A percentile compares a stretch with the other conserved stretches of the same genome.
phyloP scores from a whole-genome alignment of 2,329 filamentous ascomycete species.

The Fusarium lyarnte region DNA sequence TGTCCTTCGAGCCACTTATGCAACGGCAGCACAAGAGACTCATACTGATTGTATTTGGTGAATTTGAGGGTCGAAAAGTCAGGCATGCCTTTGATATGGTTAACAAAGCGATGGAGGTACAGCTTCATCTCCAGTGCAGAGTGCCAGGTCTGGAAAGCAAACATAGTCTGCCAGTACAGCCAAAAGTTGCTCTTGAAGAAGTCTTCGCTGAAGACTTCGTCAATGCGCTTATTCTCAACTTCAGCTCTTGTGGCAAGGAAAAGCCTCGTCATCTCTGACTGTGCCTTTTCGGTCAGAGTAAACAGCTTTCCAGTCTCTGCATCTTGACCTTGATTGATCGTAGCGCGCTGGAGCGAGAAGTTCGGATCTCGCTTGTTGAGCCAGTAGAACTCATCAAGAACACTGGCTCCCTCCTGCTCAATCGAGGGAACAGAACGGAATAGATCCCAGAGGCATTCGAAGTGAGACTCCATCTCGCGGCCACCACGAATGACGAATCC shows the following conservation, averaged over 20 bases:
- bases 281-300: not conserved
- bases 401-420: not conserved
- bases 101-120: conserved; percentile 1
- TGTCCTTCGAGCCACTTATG: not conserved
- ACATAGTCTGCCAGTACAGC: conserved; percentile 8
- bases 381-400: conserved; percentile 3
- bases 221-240: not conserved
- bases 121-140: not conserved
- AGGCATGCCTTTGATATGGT: conserved; percentile 2
- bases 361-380: conserved; percentile 2
- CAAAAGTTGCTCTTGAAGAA: conserved; percentile 6
- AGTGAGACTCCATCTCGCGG: conserved; percentile 4
- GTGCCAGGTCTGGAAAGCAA: conserved; percentile 3
- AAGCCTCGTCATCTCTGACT: not conserved
- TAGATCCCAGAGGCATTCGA: conserved; percentile 1
- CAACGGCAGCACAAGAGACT: not conserved
- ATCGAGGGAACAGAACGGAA: conserved; percentile 4
- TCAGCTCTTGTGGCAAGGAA: not conserved
- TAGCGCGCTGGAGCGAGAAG: not conserved
- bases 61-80: conserved; percentile 3
- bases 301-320: not conserved
- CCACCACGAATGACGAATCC: not conserved
- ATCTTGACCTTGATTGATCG: not conserved
- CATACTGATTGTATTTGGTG: not conserved
- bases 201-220: not conserved